Evolutionary conservation across 345 rosid genomes (phyloP).

Genomic region (Salix suchowensis): DNA sequence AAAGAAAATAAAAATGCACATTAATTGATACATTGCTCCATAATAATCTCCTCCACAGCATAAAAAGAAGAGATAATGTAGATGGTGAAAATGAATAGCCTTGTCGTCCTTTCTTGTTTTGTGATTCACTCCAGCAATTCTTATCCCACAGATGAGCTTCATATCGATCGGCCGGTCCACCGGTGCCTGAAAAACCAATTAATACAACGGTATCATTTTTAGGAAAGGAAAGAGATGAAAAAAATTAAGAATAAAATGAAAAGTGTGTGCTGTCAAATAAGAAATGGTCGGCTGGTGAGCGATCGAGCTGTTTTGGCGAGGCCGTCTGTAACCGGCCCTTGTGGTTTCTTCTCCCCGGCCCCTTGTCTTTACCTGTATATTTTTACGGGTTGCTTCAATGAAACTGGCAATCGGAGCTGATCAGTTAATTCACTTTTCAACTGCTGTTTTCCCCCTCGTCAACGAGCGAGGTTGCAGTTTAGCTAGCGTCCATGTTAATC

Average conservation of each 20-base stretch:
- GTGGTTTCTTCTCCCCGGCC: constrained; percentile 9
- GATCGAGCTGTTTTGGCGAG: constrained; percentile 3
- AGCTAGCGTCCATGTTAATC: no score
- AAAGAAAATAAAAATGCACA: not conserved
- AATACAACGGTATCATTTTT: not conserved
- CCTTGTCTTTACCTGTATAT: constrained; percentile 21
- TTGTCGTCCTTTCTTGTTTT: constrained; percentile 81
- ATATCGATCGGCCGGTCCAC: constrained; percentile 79
- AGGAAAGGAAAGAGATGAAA: not conserved
- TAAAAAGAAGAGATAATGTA: not conserved
- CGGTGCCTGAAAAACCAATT: constrained; percentile 45
- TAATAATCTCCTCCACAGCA: not conserved
- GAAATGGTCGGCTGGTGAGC: constrained; percentile 14
- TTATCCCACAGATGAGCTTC: constrained; percentile 90
- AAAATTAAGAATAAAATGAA: not conserved
- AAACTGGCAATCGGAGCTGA: no score
- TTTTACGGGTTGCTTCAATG: not conserved
- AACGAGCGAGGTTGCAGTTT: no score
- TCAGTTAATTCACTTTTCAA: not conserved
- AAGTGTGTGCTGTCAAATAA: constrained; percentile 28
- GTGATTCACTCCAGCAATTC: constrained; percentile 81
- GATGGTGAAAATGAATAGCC: constrained; percentile 25
- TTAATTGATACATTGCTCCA: not conserved
- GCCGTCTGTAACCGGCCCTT: constrained; percentile 45
- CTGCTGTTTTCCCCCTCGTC: not conserved